phyloP scores from a whole-genome alignment of 352 stramenopile genomes.

The Blastocystis sp. region DNA sequence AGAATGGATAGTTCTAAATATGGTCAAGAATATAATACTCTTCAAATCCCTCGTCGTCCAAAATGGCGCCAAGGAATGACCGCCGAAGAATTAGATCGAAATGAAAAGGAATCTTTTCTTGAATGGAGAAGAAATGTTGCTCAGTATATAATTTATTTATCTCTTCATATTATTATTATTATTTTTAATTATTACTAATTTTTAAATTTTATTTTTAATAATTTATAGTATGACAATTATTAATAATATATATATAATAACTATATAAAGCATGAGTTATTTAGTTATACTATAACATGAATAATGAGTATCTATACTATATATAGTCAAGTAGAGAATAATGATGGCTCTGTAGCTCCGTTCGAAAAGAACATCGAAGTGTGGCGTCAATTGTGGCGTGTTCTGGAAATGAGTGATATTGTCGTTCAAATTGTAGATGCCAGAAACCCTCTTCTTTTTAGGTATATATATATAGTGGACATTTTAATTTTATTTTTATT shows the following conservation, averaged over 20 bases:
- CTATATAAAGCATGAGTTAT: background rate
- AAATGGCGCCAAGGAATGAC: conserved; percentile 78
- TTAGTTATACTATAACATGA: background rate
- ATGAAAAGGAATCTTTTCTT: conserved; percentile 89
- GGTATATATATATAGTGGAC: background rate
- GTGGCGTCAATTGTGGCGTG: conserved; percentile 96
- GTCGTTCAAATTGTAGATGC: conserved; percentile 64
- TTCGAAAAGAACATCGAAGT: conserved; percentile 99
- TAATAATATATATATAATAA: no score
- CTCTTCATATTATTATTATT: no score
- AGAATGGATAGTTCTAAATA: background rate
- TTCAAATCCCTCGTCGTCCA: conserved; percentile 82
- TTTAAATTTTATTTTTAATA: no score
- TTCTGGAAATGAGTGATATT: conserved; percentile 84
- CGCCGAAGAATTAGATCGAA: conserved; percentile 70
- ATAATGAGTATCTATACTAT: no score
- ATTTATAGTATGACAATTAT: background rate
- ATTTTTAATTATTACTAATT: no score
- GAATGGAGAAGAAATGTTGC: conserved; percentile 85
- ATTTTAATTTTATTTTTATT: no score
- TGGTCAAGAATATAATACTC: background rate
- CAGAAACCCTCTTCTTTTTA: conserved; percentile 39
- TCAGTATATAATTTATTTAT: no score
- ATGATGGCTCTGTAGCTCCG: conserved; percentile 72
- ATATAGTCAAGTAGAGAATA: conserved; percentile 37